Base-by-base conservation (phyloP, 2,329 filamentous ascomycete species). In the Phoma herbarum region DNA sequence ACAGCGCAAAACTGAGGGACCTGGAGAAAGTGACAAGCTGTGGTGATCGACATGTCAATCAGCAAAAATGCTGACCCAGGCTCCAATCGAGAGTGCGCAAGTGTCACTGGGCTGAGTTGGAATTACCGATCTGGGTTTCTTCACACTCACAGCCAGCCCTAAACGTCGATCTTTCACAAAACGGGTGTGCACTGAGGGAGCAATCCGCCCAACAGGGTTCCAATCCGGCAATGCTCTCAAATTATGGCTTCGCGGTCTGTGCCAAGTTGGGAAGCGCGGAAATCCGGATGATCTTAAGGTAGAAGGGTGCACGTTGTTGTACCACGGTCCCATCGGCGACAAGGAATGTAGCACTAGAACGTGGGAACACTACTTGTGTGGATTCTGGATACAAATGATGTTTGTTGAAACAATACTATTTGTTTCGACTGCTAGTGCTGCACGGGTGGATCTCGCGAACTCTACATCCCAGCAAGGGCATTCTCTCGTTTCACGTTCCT, bases 401-500 rank as follows among this genome's bases (percentile, higher is more conserved):
- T 8, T n/a, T 35, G 42, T 60, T 62, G 64, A 66, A 66, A 65
- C 62, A 22, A 49, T 43, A 39, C 37, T 16, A 48, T 37, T 4
- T 39, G 29, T 43, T 39, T 33, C n/a, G 28, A 26, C 41, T 37
- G 47, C 45, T 57, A 59, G 52, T 47, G 39, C 46, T 31, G 29
- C 31, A 16, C 31, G 44, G 49, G 46, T 56, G 31, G 53, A 52
- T 44, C 31, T 60, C 55, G 50, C 45, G 50, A 61, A 60, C 53
- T 59, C 42, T 46, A 47, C 33, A 55, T 46, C 52, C 59, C 57
- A 51, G 57, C 54, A 55, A 52, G 44, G 49, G 33, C 49, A 60
- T 50, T 61, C 65, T 65, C 67, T 69, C 51, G 70, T 72, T 73
- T 73, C 66, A 68, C 43, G 54, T 66, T 56, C 59, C 62, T 59